phyloP scores from a whole-genome alignment of 768 basidiomycete species.

The Pulveroboletus sp. region DNA sequence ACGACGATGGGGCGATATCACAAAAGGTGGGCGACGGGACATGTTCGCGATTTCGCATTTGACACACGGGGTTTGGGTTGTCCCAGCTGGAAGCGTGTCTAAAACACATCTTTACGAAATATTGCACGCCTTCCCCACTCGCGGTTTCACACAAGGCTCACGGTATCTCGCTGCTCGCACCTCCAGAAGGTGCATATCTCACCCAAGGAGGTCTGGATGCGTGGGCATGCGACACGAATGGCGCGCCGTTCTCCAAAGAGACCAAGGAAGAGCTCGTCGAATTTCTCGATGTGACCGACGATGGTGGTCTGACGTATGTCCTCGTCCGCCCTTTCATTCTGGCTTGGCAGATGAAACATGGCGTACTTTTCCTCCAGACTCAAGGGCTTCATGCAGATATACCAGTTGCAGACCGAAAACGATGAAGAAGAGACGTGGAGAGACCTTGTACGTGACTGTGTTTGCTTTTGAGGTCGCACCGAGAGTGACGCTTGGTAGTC shows the following conservation, averaged over 20 bases:
- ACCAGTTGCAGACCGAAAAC: conserved; percentile 79
- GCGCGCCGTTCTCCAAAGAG: conserved; percentile 70
- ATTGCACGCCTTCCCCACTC: conserved; percentile 48
- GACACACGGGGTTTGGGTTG: neutral
- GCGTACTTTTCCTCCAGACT: conserved; percentile 39
- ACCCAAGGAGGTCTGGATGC: conserved; percentile 58
- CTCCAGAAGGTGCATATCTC: conserved; percentile 52
- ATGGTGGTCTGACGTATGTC: conserved; percentile 68
- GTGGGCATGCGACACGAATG: conserved; percentile 80
- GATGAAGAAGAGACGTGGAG: conserved; percentile 84
- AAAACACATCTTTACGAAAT: conserved; percentile 75
- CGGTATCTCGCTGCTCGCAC: conserved; percentile 36
- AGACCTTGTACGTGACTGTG: conserved; percentile 54
- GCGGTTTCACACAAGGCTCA: conserved; percentile 16
- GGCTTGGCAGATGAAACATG: neutral
- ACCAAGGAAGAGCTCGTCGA: conserved; percentile 75
- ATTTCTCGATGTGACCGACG: conserved; percentile 69
- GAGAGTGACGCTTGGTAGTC: conserved; percentile 38
- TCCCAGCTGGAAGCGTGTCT: conserved; percentile 62
- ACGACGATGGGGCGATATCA: conserved; percentile 66
- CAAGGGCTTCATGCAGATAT: conserved; percentile 78
- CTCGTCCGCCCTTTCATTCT: neutral
- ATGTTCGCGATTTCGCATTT: neutral
- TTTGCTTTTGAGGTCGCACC: neutral
- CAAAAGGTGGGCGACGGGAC: conserved; percentile 42